Conservation (phyloP, 192 early-diverging fungal genomes). For the Mortierella hygrophila region DNA sequence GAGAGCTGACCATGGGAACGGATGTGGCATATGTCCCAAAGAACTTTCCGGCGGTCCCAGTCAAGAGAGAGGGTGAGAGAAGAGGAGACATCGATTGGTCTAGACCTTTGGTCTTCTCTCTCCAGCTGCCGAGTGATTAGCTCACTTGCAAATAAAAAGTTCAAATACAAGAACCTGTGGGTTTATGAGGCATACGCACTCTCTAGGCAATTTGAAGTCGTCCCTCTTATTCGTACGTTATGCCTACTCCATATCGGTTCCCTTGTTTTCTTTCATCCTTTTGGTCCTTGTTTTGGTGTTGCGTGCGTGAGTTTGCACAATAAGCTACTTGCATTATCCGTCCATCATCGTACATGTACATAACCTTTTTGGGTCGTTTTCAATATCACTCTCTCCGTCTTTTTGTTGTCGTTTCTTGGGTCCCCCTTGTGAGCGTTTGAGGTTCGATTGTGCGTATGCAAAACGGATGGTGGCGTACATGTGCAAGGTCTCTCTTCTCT, state of each 20-base stretch:
- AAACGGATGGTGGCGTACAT: not conserved
- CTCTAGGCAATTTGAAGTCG: too few relatives aligned
- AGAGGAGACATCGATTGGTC: not conserved
- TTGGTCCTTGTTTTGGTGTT: not conserved
- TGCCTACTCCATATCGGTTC: not conserved
- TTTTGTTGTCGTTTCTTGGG: not conserved
- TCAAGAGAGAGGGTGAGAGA: not conserved
- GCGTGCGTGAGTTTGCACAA: too few relatives aligned
- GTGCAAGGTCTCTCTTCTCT: not conserved
- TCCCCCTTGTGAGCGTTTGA: not conserved
- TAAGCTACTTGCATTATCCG: too few relatives aligned
- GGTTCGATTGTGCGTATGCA: slow-evolving; percentile 5
- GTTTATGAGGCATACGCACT: too few relatives aligned
- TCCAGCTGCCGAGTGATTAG: not conserved
- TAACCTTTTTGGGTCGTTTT: not conserved
- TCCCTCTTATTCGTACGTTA: not conserved
- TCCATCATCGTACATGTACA: not conserved
- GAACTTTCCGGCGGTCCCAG: not conserved
- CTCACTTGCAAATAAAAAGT: not conserved
- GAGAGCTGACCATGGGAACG: too few relatives aligned
- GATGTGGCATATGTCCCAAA: too few relatives aligned
- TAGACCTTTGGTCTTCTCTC: not conserved
- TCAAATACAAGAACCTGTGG: too few relatives aligned
- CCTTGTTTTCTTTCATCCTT: not conserved
- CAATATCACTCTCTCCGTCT: not conserved